Base-by-base conservation (phyloP, 2,329 filamentous ascomycete species). In the Mycosphaerella arachidis region DNA sequence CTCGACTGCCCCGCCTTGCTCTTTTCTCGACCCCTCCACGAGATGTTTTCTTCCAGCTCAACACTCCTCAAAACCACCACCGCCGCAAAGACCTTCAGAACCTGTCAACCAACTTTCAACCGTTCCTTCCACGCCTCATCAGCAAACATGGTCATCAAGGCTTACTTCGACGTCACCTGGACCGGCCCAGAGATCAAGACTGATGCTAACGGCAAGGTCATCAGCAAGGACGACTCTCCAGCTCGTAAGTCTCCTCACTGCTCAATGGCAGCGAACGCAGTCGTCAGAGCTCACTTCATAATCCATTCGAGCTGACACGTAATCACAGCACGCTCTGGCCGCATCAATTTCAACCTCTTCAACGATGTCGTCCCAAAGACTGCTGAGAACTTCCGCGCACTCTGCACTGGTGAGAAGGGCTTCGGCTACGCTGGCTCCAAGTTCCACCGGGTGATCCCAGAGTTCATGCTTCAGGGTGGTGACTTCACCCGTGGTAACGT, bases 401-500 rank as follows among this genome's bases (percentile, higher is more conserved):
- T 97, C 66, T 97, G 92, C 83, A 96, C 93, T 1, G 93, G 93
- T 69, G 93, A 97, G 82, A 96, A 96, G 80, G 94, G 93, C 65
- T 73, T 84, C 50, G 91, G 92, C 69, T 91, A 91, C 75, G 78
- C 85, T 52, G 92, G 92, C 69, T 95, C 91, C 66, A 83, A 82
- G 72, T 97, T 99, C 83, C 93, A 99, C 82, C 90, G 93, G 61
- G 90, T 99, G 67, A 99, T 99, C 80, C 96, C 96, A 81, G 86
- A 92, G 71, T 99, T 99, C 79, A 97, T 99, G 93, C 93, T 97
- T 72, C 90, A 97, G 81, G 92, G 94, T 74, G 93, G 94, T 78
- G 94, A 97, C 78, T 99, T 99, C 76, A 99, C 93, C 58, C 87
- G 86, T 63, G 92, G 92, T 74, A 93, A 97, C 76, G 92, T 96